These are phyloP conservation scores for Russula dissimulans DNA, from an alignment of 768 basidiomycete species.

Conservation along the genomic window DNA sequence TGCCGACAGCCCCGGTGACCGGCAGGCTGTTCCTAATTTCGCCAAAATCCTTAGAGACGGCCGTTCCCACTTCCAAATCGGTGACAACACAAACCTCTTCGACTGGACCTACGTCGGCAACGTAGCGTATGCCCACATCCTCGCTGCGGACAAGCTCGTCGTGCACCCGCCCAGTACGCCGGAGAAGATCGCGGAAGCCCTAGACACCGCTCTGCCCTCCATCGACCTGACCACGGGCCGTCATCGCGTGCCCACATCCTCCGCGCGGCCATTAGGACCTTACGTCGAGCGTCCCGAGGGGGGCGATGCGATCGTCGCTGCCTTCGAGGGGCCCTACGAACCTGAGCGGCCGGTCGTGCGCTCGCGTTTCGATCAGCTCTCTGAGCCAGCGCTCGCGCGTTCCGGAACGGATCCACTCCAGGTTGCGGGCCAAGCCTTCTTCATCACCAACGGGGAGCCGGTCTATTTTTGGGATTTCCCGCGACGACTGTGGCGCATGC, in stretches of 20 bases:
- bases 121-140: slow-evolving; percentile 85
- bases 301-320: slow-evolving; percentile 45
- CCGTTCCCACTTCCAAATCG: slow-evolving; percentile 90
- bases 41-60: slow-evolving; percentile 68
- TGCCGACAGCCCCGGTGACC: slow-evolving; percentile 72
- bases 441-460: slow-evolving; percentile 96
- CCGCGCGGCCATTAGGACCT: slow-evolving; percentile 77
- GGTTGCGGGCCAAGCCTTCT: slow-evolving; percentile 90
- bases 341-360: slow-evolving; percentile 51
- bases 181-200: slow-evolving; percentile 25
- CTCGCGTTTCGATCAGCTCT: slow-evolving; percentile 75
- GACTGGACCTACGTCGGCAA: slow-evolving; percentile 98
- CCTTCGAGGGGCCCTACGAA: slow-evolving; percentile 42
- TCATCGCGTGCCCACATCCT: slow-evolving; percentile 66
- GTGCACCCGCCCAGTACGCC: slow-evolving; percentile 38
- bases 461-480: slow-evolving; percentile 94
- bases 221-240: slow-evolving; percentile 57
- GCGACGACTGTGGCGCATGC: slow-evolving; percentile 63
- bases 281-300: slow-evolving; percentile 54
- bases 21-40: slow-evolving; percentile 75
- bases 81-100: slow-evolving; percentile 85
- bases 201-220: slow-evolving; percentile 47
- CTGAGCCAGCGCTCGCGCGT: slow-evolving; percentile 45
- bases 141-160: slow-evolving; percentile 83
- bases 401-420: slow-evolving; percentile 49